These are phyloP conservation scores for Annona squamosa DNA, from an alignment of 164 flowering plant genomes.

Conservation along the genomic window DNA sequence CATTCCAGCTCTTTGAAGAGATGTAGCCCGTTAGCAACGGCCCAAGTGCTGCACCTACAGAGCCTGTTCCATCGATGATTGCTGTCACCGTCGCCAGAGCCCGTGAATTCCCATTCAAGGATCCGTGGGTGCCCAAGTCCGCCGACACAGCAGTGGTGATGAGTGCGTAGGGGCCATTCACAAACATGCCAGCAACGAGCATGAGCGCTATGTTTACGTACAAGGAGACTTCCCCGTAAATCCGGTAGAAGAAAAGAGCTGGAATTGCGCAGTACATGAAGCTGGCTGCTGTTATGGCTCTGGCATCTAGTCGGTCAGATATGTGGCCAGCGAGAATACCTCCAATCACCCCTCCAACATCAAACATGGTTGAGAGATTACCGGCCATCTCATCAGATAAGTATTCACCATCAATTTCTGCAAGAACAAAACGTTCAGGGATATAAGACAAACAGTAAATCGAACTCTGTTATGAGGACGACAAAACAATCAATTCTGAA, in stretches of 20 bases:
- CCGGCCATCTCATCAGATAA: conserved; percentile 58
- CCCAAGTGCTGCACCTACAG: conserved; percentile 77
- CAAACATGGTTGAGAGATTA: conserved; percentile 65
- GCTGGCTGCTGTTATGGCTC: conserved; percentile 77
- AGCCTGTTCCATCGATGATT: conserved; percentile 85
- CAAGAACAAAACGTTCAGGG: conserved; percentile 10
- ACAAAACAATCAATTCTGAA: no score
- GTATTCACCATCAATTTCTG: conserved; percentile 64
- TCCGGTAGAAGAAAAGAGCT: conserved; percentile 58
- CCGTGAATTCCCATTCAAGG: conserved; percentile 55
- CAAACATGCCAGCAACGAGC: conserved; percentile 67
- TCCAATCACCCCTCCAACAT: conserved; percentile 77
- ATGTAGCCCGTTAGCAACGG: conserved; percentile 70
- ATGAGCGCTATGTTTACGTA: conserved; percentile 43
- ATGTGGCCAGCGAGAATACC: conserved; percentile 79
- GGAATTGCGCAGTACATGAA: conserved; percentile 78
- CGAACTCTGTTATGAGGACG: no score
- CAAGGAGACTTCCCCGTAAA: conserved; percentile 54
- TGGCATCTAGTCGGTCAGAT: conserved; percentile 61
- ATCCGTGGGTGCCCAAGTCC: conserved; percentile 70
- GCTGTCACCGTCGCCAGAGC: conserved; percentile 84
- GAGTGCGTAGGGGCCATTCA: conserved; percentile 80
- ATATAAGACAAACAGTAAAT: no score
- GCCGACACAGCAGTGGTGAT: conserved; percentile 87
- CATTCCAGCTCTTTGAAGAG: conserved; percentile 56